Conservation (phyloP, 2,329 filamentous ascomycete species). For the Fusarium begoniae region DNA sequence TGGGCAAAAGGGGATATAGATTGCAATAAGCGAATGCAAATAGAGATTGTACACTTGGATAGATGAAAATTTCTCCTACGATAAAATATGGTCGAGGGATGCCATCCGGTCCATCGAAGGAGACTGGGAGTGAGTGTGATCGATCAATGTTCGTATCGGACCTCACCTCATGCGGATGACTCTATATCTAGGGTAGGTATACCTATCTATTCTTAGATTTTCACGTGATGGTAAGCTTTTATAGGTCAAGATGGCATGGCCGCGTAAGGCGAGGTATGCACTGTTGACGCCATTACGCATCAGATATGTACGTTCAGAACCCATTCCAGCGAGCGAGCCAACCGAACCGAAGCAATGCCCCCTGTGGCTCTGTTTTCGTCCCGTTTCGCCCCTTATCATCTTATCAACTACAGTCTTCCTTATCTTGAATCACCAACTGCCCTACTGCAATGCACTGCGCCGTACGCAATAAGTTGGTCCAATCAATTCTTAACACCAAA, state of each 20-base stretch:
- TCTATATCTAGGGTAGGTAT: background rate
- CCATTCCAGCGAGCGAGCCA: background rate
- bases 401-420: slow-evolving; percentile 11
- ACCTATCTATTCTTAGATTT: slow-evolving; percentile 19
- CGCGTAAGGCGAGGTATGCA: slow-evolving; percentile 16
- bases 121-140: background rate
- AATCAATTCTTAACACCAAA: slow-evolving; percentile 31
- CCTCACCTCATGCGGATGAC: background rate
- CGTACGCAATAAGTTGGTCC: slow-evolving; percentile 20
- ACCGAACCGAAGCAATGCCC: background rate
- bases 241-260: background rate
- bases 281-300: slow-evolving; percentile 21
- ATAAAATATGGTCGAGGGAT: background rate
- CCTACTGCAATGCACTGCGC: background rate
- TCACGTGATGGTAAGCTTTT: slow-evolving; percentile 12
- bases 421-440: slow-evolving; percentile 18
- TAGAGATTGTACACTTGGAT: background rate
- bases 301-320: background rate
- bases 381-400: background rate
- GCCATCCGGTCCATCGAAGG: background rate
- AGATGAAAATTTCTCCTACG: background rate
- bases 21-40: background rate
- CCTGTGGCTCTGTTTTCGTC: slow-evolving; percentile 1
- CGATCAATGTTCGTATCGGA: slow-evolving; percentile 6
- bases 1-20: background rate